A percentile compares a stretch with the other conserved stretches of the same genome.
Evolutionary conservation across 805 yeast genomes (phyloP).

Genomic region (Ogataea populi-albae): DNA sequence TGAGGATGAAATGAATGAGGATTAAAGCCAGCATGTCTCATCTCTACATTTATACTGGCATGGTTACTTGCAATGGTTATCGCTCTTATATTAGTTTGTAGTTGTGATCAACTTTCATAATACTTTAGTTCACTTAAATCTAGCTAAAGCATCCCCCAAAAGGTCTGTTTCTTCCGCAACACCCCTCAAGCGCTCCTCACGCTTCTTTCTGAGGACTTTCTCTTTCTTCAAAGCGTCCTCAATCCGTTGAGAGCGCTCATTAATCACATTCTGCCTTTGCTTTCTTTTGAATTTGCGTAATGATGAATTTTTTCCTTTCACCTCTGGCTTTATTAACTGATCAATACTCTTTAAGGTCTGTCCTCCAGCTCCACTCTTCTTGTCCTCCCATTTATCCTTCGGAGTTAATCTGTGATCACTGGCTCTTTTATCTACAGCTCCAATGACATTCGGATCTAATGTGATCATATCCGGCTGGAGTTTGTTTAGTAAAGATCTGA

Average conservation of each 20-base stretch:
- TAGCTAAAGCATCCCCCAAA: conserved; percentile 46
- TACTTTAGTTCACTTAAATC: conserved; percentile 39
- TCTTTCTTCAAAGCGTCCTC: conserved; percentile 74
- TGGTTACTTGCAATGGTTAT: too few species aligned
- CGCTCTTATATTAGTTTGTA: too few species aligned
- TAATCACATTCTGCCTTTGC: conserved; percentile 80
- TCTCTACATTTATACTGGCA: too few species aligned
- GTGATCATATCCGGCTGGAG: conserved; percentile 90
- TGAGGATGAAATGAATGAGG: conserved; percentile 23
- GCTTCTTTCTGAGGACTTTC: conserved; percentile 62
- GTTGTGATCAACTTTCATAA: too few species aligned
- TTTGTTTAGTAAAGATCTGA: conserved; percentile 79
- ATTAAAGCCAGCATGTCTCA: too few species aligned
- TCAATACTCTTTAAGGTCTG: conserved; percentile 42
- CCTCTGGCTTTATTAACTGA: conserved; percentile 61
- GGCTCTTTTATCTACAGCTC: conserved; percentile 75
- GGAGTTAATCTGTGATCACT: conserved; percentile 61
- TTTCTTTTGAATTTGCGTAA: conserved; percentile 77
- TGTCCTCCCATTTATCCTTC: conserved; percentile 47
- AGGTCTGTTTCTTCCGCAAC: conserved; percentile 50
- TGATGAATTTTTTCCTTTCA: conserved; percentile 78
- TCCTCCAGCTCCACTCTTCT: conserved; percentile 16
- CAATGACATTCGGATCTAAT: conserved; percentile 83
- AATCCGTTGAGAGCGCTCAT: conserved; percentile 75
- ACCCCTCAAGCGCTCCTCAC: conserved; percentile 43